phyloP scores from a whole-genome alignment of 768 basidiomycete genomes.

The Mycena maculata region DNA sequence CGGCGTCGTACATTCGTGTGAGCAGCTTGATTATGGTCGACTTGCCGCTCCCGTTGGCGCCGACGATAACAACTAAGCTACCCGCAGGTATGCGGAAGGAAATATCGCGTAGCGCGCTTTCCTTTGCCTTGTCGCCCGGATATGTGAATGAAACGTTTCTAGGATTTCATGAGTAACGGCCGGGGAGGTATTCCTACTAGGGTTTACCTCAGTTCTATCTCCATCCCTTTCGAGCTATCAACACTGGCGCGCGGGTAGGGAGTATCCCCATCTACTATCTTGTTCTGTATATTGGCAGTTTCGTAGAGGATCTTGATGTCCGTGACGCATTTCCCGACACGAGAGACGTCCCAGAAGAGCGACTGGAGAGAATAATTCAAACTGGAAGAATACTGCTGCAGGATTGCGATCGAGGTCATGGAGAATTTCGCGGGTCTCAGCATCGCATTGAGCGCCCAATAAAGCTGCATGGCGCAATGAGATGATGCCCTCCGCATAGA shows the following conservation, averaged over 20 bases:
- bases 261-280: constrained; percentile 41
- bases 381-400: constrained; percentile 40
- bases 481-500: background rate
- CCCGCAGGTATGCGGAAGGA: constrained; percentile 47
- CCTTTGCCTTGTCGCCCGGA: constrained; percentile 36
- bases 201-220: constrained; percentile 28
- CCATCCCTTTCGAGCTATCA: constrained; percentile 28
- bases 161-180: background rate
- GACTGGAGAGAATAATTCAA: constrained; percentile 38
- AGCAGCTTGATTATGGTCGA: constrained; percentile 50
- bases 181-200: background rate
- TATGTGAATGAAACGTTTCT: constrained; percentile 56
- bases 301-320: constrained; percentile 40
- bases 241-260: constrained; percentile 38
- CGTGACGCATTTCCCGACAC: constrained; percentile 31
- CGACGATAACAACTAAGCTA: constrained; percentile 49
- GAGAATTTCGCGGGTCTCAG: constrained; percentile 41
- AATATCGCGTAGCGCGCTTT: constrained; percentile 39
- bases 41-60: constrained; percentile 52
- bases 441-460: constrained; percentile 43
- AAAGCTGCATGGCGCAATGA: constrained; percentile 30
- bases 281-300: constrained; percentile 34
- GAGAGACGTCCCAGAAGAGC: constrained; percentile 25
- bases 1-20: constrained; percentile 46
- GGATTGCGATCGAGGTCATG: constrained; percentile 44